phyloP scores from a whole-genome alignment of 495 filamentous ascomycete species.

The Aspergillus egyptiacus region DNA sequence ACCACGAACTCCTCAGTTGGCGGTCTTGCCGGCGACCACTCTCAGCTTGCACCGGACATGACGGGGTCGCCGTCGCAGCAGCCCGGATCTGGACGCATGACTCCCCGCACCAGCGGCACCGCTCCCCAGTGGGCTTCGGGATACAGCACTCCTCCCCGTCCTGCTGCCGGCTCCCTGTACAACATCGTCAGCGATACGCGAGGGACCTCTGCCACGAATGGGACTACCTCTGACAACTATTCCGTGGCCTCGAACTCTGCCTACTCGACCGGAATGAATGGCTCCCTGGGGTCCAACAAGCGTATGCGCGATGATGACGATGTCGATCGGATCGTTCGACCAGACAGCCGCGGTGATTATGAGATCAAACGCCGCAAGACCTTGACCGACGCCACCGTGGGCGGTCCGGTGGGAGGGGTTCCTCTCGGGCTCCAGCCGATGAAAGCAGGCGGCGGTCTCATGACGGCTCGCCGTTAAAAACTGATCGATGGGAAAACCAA shows the following conservation, averaged over 20 bases:
- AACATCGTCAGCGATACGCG: constrained; percentile 85
- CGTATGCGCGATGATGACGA: constrained; percentile 76
- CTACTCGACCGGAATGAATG: constrained; percentile 58
- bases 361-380: constrained; percentile 83
- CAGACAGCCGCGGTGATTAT: constrained; percentile 59
- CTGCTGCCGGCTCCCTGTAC: constrained; percentile 75
- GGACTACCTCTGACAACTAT: constrained; percentile 62
- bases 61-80: constrained; percentile 80
- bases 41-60: constrained; percentile 80
- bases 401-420: constrained; percentile 40
- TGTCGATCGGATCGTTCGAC: constrained; percentile 62
- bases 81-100: constrained; percentile 78
- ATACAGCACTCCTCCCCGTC: constrained; percentile 75
- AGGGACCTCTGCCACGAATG: constrained; percentile 55
- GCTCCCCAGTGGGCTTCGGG: constrained; percentile 72
- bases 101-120: constrained; percentile 66
- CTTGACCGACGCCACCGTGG: constrained; percentile 53
- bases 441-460: constrained; percentile 37
- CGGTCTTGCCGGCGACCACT: constrained; percentile 64
- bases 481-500: not conserved
- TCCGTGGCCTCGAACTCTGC: constrained; percentile 48
- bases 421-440: constrained; percentile 38
- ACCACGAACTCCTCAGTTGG: constrained; percentile 56
- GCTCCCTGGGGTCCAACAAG: constrained; percentile 62
- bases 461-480: constrained; percentile 34